Percentiles rank a stretch among this genome's conserved stretches.
phyloP scores from a whole-genome alignment of 2,329 filamentous ascomycete genomes.

The Fusarium irregulare region DNA sequence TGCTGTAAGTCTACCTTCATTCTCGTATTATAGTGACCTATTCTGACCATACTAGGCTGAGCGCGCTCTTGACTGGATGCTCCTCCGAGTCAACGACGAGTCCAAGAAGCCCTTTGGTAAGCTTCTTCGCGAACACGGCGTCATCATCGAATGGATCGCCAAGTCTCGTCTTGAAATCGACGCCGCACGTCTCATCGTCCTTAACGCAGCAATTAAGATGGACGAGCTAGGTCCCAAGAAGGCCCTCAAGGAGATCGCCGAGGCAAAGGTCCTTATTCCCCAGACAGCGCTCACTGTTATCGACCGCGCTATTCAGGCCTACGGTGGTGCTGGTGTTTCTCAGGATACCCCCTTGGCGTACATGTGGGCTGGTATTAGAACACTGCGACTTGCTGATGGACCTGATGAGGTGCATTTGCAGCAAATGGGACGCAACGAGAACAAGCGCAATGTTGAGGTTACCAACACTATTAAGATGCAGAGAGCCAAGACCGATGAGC shows the following conservation, averaged over 20 bases:
- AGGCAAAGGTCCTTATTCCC: constrained; percentile 94
- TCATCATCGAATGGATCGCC: constrained; percentile 95
- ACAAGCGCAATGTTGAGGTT: constrained; percentile 72
- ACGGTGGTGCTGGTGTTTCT: constrained; percentile 88
- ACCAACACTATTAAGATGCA: constrained; percentile 73
- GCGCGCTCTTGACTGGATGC: constrained; percentile 91
- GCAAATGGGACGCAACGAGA: constrained; percentile 85
- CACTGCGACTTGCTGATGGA: constrained; percentile 88
- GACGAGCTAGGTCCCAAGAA: constrained; percentile 89
- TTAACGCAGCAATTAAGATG: constrained; percentile 96
- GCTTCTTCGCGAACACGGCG: constrained; percentile 86
- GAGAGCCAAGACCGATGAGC: constrained; percentile 70
- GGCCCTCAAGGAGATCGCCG: constrained; percentile 90
- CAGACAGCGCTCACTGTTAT: constrained; percentile 85
- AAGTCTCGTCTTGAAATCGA: constrained; percentile 94
- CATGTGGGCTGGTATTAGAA: constrained; percentile 85
- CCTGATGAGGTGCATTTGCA: constrained; percentile 95
- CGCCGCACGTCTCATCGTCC: constrained; percentile 85
- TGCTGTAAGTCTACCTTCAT: constrained; percentile 63
- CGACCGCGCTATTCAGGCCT: constrained; percentile 93
- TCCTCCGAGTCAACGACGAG: constrained; percentile 93
- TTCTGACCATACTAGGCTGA: constrained; percentile 68
- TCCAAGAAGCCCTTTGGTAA: constrained; percentile 92
- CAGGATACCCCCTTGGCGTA: constrained; percentile 93
- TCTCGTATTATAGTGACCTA: no score